phyloP scores from a whole-genome alignment of 441 rosid genomes.

The Pelargonium fulgidum region DNA sequence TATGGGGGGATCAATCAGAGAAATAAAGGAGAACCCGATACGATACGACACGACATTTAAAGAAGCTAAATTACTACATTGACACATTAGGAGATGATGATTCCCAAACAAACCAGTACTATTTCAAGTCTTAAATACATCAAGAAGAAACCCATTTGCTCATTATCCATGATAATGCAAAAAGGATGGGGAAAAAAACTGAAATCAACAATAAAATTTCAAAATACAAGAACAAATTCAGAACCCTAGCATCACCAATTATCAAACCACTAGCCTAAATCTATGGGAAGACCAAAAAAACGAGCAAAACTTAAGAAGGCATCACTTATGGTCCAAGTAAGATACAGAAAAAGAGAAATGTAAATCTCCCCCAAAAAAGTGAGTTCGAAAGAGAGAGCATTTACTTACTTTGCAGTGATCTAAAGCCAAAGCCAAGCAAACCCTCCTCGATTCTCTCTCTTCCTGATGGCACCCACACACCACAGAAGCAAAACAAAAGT shows the following conservation, averaged over 20 bases:
- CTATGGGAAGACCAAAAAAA: constrained; percentile 9
- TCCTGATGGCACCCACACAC: constrained; percentile 1
- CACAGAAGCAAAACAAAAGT: constrained; percentile 21
- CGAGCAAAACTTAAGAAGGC: constrained; percentile 27
- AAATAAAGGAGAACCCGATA: constrained; percentile 18
- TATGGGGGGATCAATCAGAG: constrained; percentile 15
- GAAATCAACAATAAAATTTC: background rate
- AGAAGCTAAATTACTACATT: constrained; percentile 10
- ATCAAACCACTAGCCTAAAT: constrained; percentile 20
- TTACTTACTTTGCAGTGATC: constrained; percentile 36
- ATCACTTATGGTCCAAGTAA: constrained; percentile 73
- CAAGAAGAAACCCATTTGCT: constrained; percentile 12
- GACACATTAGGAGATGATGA: background rate
- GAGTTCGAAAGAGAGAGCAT: constrained; percentile 21
- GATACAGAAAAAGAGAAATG: constrained; percentile 27
- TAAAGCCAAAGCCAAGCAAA: constrained; percentile 22
- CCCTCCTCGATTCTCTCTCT: constrained; percentile 37
- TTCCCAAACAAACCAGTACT: constrained; percentile 1
- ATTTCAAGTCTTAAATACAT: constrained; percentile 20
- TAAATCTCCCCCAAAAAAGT: constrained; percentile 14
- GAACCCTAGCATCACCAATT: background rate
- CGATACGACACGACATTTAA: constrained; percentile 14
- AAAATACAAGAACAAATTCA: constrained; percentile 11
- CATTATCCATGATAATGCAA: background rate
- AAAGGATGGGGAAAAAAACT: no score